phyloP scores from a whole-genome alignment of 306 rosid species.

The Prinsepia uniflora region DNA sequence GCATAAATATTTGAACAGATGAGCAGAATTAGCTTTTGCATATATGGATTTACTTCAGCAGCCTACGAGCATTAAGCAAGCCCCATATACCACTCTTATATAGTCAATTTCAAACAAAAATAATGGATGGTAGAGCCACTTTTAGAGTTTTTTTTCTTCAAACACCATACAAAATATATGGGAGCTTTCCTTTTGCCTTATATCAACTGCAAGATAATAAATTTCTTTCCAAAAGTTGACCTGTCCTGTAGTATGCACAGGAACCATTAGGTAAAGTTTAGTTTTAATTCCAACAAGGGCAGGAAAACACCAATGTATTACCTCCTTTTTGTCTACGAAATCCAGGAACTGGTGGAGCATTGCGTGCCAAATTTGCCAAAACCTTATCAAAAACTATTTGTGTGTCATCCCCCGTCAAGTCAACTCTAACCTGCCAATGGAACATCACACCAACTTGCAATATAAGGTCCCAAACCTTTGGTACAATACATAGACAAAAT shows the following conservation, averaged over 20 bases:
- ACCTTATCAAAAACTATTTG: conserved; percentile 55
- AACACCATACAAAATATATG: background rate
- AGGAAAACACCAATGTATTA: conserved; percentile 12
- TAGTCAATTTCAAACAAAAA: too few relatives aligned
- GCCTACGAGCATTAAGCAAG: background rate
- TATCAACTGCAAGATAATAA: background rate
- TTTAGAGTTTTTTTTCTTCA: background rate
- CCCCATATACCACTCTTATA: background rate
- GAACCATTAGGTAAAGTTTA: background rate
- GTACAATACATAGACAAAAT: background rate
- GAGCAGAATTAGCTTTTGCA: background rate
- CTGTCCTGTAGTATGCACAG: background rate
- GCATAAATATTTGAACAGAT: background rate
- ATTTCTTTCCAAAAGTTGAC: background rate
- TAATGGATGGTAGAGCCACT: background rate
- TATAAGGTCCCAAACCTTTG: background rate
- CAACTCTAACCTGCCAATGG: conserved; percentile 65
- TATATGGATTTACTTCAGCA: background rate
- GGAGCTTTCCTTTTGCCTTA: background rate
- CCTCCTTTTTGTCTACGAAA: conserved; percentile 90
- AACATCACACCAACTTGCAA: conserved; percentile 9
- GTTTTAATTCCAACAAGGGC: background rate
- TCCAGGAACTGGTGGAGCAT: conserved; percentile 86
- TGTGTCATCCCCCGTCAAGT: conserved; percentile 67
- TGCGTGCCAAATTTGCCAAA: conserved; percentile 54